phyloP scores from a whole-genome alignment of 176 grass and related monocot species.

The Eragrostis curvula region DNA sequence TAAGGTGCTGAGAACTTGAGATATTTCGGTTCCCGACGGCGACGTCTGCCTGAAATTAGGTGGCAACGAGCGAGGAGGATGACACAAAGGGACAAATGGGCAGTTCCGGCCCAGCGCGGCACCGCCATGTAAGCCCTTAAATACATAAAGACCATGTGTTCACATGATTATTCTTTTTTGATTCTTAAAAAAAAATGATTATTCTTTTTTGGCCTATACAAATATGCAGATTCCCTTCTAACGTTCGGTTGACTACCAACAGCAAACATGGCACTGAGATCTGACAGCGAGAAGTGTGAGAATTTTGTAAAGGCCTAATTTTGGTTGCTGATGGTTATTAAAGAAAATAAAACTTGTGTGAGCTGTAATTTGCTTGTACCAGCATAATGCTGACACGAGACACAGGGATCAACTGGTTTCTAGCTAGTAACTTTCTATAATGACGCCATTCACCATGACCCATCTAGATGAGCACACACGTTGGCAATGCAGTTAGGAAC shows the following conservation, averaged over 20 bases:
- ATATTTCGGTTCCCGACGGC: not conserved
- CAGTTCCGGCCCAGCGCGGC: not conserved
- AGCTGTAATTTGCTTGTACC: not conserved
- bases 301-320: not conserved
- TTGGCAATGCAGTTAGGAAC: not conserved
- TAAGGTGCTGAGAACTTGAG: not conserved
- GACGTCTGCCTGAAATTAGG: conserved; percentile 19
- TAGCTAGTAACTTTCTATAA: too few species aligned
- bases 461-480: not conserved
- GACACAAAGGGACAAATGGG: not conserved
- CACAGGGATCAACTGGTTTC: too few species aligned
- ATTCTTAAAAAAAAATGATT: too few species aligned
- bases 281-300: not conserved
- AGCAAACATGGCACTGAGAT: not conserved
- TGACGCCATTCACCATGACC: not conserved
- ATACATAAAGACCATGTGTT: too few species aligned
- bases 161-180: too few species aligned
- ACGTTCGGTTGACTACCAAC: not conserved
- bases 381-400: not conserved
- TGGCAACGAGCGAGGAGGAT: not conserved
- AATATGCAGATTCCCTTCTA: too few species aligned
- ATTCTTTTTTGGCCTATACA: too few species aligned
- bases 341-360: not conserved
- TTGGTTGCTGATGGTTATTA: not conserved
- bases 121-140: not conserved